These are phyloP conservation scores for Flaveria robusta DNA, from an alignment of 129 eudicot genomes.

Conservation along the genomic window DNA sequence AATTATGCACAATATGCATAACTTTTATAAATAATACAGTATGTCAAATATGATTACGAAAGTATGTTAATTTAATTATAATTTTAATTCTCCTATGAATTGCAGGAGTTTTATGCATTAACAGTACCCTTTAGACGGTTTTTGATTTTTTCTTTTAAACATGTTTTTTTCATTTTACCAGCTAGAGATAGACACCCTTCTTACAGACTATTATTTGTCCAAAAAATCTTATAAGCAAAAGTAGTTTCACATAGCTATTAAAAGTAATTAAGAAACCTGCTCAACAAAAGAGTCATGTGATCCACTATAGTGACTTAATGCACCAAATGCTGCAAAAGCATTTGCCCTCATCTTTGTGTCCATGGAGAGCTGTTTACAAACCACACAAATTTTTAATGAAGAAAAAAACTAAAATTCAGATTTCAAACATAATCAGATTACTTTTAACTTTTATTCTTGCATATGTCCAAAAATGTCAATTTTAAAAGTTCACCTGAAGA, in stretches of 20 bases:
- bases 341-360: slow-evolving; percentile 79
- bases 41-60: background rate
- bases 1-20: background rate
- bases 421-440: background rate
- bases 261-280: slow-evolving; percentile 61
- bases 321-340: slow-evolving; percentile 95
- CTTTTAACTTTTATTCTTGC: background rate
- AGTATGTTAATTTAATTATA: background rate
- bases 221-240: background rate
- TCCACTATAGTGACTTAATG: slow-evolving; percentile 69
- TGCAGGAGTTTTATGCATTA: background rate
- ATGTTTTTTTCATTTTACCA: background rate
- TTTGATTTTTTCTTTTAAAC: background rate
- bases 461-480: background rate
- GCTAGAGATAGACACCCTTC: background rate
- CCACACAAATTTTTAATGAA: slow-evolving; percentile 7
- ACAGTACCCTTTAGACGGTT: background rate
- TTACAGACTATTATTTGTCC: background rate
- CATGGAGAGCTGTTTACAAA: slow-evolving; percentile 64
- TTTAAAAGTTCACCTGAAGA: slow-evolving; percentile 67
- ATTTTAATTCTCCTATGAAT: background rate
- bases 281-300: slow-evolving; percentile 73
- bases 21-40: background rate
- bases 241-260: slow-evolving; percentile 14
- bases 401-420: background rate